Percentiles rank a stretch among this genome's conserved stretches.
Evolutionary conservation across 1,139 yeast genomes (phyloP).

Genomic region (Suhomyces kunorum): DNA sequence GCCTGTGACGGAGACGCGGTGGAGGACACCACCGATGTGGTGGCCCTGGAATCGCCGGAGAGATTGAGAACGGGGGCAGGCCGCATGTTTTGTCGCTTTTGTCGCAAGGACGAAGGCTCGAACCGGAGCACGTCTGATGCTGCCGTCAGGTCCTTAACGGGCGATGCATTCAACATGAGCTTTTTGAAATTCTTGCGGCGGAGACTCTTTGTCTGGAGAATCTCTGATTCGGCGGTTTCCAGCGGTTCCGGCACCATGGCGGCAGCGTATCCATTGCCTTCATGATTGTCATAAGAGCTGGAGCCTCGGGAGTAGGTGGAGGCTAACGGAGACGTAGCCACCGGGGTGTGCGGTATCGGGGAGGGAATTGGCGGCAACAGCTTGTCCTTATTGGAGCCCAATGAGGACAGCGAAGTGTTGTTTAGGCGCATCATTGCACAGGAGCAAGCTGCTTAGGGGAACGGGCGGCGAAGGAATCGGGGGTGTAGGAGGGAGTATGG

Average conservation of each 20-base stretch:
- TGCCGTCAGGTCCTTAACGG: slow-evolving; percentile 10
- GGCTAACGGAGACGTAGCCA: slow-evolving; percentile 4
- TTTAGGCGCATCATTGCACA: slow-evolving; percentile 27
- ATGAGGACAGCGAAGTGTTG: slow-evolving; percentile 30
- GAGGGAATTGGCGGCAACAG: slow-evolving; percentile 45
- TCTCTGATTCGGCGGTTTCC: slow-evolving; percentile 9
- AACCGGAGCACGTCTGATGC: slow-evolving; percentile 7
- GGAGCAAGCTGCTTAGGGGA: slow-evolving; percentile 3
- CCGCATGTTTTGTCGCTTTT: slow-evolving; percentile 18
- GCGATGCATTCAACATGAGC: slow-evolving; percentile 47
- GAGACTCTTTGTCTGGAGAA: slow-evolving; percentile 58
- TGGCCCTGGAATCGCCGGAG: slow-evolving; percentile 1
- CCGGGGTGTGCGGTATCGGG: slow-evolving; percentile 15
- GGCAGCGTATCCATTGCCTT: not conserved
- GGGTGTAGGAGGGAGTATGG: not conserved
- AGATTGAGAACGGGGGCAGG: slow-evolving; percentile 25
- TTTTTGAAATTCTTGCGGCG: slow-evolving; percentile 75
- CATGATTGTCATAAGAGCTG: not conserved
- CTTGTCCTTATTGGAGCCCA: slow-evolving; percentile 35
- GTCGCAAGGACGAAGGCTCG: slow-evolving; percentile 16
- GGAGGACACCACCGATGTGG: not conserved
- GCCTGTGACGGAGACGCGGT: slow-evolving; percentile 4
- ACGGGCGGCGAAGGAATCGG: not conserved
- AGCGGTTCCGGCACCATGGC: not conserved
- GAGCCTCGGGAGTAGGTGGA: not conserved